Evolutionary conservation across 2,329 filamentous ascomycete genomes (phyloP).

Genomic region (Ophiosphaerella korrae): DNA sequence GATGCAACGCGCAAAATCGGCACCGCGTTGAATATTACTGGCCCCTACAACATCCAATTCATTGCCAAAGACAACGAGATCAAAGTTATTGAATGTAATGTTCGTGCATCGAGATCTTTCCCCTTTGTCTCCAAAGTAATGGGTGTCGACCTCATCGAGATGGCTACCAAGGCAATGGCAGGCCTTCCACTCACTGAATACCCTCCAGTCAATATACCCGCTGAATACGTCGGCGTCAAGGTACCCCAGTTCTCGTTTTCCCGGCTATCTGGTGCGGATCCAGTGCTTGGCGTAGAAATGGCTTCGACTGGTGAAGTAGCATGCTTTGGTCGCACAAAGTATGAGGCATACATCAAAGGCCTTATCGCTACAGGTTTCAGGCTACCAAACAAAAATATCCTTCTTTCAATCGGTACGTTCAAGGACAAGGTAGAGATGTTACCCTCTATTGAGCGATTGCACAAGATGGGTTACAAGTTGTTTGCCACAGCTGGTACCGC

Average conservation of each 20-base stretch:
- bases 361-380: conserved; percentile 95
- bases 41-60: conserved; percentile 98
- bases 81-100: conserved; percentile 99
- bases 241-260: conserved; percentile 99
- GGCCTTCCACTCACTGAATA: conserved; percentile 81
- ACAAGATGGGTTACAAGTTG: conserved; percentile 90
- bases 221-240: conserved; percentile 92
- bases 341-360: conserved; percentile 96
- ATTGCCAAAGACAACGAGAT: conserved; percentile 99
- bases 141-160: conserved; percentile 95
- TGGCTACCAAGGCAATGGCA: conserved; percentile 98
- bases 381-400: conserved; percentile 91
- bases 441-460: conserved; percentile 85
- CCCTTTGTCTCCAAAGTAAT: conserved; percentile 99
- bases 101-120: conserved; percentile 93
- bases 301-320: conserved; percentile 98
- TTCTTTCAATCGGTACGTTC: conserved; percentile 94
- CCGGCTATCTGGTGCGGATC: conserved; percentile 91
- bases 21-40: conserved; percentile 90
- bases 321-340: conserved; percentile 93
- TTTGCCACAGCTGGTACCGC: conserved; percentile 96
- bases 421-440: conserved; percentile 99
- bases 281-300: conserved; percentile 98
- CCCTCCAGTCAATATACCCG: conserved; percentile 73
- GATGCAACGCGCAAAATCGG: conserved; percentile 96